Evolutionary conservation across 2,329 filamentous ascomycete species (phyloP).

Genomic region (Cadophora sp.): DNA sequence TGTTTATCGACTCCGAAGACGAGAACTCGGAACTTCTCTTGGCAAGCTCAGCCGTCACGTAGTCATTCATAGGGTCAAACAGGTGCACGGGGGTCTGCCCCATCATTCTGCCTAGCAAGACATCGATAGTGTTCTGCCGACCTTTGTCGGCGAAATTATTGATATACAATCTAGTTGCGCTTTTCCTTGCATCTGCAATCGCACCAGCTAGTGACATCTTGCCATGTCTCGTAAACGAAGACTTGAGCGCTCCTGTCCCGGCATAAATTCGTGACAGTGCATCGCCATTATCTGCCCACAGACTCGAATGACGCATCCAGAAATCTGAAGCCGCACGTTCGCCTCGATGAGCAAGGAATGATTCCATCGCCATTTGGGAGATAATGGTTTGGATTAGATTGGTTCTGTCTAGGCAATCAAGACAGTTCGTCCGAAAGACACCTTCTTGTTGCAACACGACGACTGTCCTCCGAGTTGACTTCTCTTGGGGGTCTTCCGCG

Average conservation of each 20-base stretch:
- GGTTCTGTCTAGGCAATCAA: constrained; percentile 94
- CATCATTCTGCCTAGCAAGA: constrained; percentile 84
- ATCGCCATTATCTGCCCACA: constrained; percentile 98
- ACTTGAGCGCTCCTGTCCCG: constrained; percentile 93
- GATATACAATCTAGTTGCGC: constrained; percentile 91
- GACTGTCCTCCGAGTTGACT: constrained; percentile 54
- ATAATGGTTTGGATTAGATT: constrained; percentile 97
- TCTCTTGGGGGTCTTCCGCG: constrained; percentile 48
- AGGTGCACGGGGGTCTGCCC: constrained; percentile 84
- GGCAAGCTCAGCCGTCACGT: constrained; percentile 77
- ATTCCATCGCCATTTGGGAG: constrained; percentile 89
- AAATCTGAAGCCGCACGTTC: constrained; percentile 79
- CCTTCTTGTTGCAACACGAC: constrained; percentile 90
- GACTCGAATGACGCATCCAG: constrained; percentile 87
- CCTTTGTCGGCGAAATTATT: constrained; percentile 97
- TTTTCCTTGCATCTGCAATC: constrained; percentile 94
- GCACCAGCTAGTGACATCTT: constrained; percentile 96
- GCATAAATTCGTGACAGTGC: constrained; percentile 94
- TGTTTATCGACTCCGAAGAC: constrained; percentile 73
- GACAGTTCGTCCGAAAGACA: constrained; percentile 94
- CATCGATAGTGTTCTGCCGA: constrained; percentile 92
- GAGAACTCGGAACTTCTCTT: constrained; percentile 77
- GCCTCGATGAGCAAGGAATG: constrained; percentile 77
- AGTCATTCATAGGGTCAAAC: constrained; percentile 94
- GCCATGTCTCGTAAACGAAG: constrained; percentile 90